A percentile compares a stretch with the other conserved stretches of the same genome.
These are phyloP conservation scores for Ephemerocybe angulata DNA, from an alignment of 768 basidiomycete genomes.

Conservation along the genomic window DNA sequence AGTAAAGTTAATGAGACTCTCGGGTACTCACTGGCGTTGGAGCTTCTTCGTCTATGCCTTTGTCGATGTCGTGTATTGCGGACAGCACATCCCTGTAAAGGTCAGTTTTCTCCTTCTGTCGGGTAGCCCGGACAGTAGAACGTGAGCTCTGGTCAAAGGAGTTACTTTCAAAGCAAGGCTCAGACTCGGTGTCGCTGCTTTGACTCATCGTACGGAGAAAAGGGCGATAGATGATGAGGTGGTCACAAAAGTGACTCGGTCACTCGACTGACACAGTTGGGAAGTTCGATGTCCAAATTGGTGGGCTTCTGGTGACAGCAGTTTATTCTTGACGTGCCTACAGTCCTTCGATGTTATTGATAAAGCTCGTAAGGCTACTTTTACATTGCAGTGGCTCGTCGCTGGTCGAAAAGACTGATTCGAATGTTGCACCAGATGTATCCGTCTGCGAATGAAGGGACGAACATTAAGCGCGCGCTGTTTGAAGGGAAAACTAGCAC, in stretches of 20 bases:
- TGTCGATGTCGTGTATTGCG: background rate
- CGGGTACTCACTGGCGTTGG: background rate
- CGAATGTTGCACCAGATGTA: slow-evolving; percentile 55
- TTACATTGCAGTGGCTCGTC: slow-evolving; percentile 49
- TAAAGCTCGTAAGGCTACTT: slow-evolving; percentile 52
- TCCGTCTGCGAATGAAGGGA: slow-evolving; percentile 40
- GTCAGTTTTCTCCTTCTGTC: background rate
- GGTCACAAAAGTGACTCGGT: background rate
- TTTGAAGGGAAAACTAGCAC: slow-evolving; percentile 16
- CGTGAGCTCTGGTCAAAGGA: background rate
- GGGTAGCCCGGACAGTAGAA: background rate
- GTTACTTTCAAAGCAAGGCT: slow-evolving; percentile 16
- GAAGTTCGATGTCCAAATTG: background rate
- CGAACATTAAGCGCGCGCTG: background rate
- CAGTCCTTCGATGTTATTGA: slow-evolving; percentile 54
- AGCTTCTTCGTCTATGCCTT: too few species aligned
- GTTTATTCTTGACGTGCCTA: too few species aligned
- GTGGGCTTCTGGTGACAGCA: background rate
- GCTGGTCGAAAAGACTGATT: slow-evolving; percentile 60
- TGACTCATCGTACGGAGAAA: slow-evolving; percentile 12
- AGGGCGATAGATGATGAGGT: background rate
- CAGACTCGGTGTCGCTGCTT: slow-evolving; percentile 53
- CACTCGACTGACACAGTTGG: background rate
- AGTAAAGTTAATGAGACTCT: background rate
- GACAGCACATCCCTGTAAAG: background rate